Percentiles rank a stretch among this genome's conserved stretches.
These are phyloP conservation scores for Trichoderma harzianum DNA, from an alignment of 2,329 filamentous ascomycete genomes.

Conservation along the genomic window DNA sequence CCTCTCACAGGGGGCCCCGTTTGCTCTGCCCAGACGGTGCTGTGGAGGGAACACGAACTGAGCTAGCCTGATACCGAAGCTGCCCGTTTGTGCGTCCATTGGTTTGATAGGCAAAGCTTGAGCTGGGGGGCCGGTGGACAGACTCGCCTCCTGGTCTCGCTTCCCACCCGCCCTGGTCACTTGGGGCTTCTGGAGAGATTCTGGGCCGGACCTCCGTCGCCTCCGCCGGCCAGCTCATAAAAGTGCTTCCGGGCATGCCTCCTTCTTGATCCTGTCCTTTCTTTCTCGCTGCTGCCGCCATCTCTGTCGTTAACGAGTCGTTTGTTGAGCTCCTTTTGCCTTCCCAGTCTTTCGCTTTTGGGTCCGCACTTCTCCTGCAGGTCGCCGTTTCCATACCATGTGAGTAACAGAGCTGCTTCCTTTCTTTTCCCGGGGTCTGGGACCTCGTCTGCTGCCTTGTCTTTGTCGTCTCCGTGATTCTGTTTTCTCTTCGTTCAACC, in stretches of 20 bases:
- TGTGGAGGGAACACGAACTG: constrained; percentile 18
- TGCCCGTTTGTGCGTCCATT: constrained; percentile 12
- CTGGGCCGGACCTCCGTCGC: constrained; percentile 14
- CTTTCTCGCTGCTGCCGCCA: constrained; percentile 2
- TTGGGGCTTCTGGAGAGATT: constrained; percentile 11
- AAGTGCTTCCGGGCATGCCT: constrained; percentile 11
- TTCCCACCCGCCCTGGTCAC: constrained; percentile 15
- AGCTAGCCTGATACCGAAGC: constrained; percentile 18
- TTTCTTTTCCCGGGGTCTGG: not conserved
- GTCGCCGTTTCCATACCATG: constrained; percentile 5
- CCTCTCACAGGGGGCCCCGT: not conserved
- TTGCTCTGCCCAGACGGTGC: not conserved
- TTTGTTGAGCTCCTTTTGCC: constrained; percentile 4
- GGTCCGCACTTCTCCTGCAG: not conserved
- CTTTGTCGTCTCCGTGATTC: not conserved
- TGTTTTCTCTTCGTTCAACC: not conserved
- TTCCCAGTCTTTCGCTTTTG: constrained; percentile 13
- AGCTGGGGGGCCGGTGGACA: constrained; percentile 5
- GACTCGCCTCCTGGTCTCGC: not conserved
- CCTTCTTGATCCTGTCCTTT: constrained; percentile 7
- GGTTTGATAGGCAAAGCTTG: constrained; percentile 9
- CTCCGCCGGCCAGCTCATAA: constrained; percentile 13
- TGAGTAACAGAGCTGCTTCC: constrained; percentile 1
- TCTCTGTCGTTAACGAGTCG: constrained; percentile 16
- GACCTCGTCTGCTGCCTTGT: not conserved